phyloP scores from a whole-genome alignment of 768 basidiomycete genomes.

The Amanita subjunquillea region DNA sequence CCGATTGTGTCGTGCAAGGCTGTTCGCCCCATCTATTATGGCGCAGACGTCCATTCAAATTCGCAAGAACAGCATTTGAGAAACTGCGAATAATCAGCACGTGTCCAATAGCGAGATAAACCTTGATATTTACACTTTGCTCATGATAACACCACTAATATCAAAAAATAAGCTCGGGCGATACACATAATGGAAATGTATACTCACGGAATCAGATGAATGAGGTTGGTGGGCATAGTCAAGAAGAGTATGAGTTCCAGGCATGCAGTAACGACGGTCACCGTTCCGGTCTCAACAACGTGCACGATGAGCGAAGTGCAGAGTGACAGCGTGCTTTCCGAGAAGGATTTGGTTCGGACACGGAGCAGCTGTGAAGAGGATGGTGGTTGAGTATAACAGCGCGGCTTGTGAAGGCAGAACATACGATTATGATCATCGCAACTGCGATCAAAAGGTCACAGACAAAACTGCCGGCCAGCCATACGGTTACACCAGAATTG shows the following conservation, averaged over 20 bases:
- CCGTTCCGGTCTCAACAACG: slow-evolving; percentile 4
- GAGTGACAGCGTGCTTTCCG: neutral
- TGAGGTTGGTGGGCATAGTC: slow-evolving; percentile 2
- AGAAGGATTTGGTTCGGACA: neutral
- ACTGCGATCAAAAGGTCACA: slow-evolving; percentile 9
- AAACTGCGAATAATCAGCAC: neutral
- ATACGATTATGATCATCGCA: slow-evolving; percentile 10
- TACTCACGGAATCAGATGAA: slow-evolving; percentile 3
- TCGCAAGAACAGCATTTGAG: slow-evolving; percentile 3
- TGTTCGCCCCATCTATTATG: slow-evolving; percentile 1
- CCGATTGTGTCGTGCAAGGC: neutral
- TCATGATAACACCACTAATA: slow-evolving; percentile 1
- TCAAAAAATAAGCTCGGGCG: neutral
- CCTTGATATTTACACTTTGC: slow-evolving; percentile 2
- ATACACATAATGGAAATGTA: too few species aligned
- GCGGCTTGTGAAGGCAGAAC: neutral
- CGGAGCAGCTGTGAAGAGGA: neutral
- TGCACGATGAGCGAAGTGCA: neutral
- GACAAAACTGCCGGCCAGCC: slow-evolving; percentile 8
- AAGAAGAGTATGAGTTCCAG: slow-evolving; percentile 4
- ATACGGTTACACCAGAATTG: slow-evolving; percentile 4
- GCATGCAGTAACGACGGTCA: neutral
- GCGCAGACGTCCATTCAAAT: slow-evolving; percentile 4
- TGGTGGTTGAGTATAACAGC: neutral
- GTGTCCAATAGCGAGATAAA: neutral